phyloP scores from a whole-genome alignment of 225 moss, liverwort and hornwort species.

The Marchantia paleacea region DNA sequence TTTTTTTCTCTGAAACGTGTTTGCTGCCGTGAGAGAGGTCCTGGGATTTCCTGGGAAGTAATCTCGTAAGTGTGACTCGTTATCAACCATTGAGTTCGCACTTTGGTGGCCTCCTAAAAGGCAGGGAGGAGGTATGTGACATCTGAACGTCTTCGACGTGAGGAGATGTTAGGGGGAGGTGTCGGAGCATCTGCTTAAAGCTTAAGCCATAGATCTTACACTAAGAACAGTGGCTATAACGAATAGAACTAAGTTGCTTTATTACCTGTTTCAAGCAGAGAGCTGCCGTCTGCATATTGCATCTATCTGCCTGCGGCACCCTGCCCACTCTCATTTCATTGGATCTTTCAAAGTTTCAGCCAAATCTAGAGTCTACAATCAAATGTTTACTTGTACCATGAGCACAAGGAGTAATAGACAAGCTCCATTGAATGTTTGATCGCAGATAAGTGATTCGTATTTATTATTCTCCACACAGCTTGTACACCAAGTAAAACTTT shows the following conservation, averaged over 20 bases:
- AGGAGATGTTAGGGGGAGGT: background rate
- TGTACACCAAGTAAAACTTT: no score
- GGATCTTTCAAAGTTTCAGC: no score
- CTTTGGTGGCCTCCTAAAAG: background rate
- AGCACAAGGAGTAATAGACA: no score
- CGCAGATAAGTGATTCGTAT: no score
- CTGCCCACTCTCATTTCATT: no score
- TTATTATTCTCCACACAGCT: no score
- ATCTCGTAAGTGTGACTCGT: conserved; percentile 7
- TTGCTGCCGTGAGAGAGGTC: conserved; percentile 15
- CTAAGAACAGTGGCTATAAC: conserved; percentile 4
- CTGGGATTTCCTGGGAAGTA: conserved; percentile 2
- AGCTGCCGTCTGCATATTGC: no score
- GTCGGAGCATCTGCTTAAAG: background rate
- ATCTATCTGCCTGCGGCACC: no score
- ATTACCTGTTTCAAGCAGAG: background rate
- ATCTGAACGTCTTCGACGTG: background rate
- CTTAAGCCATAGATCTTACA: background rate
- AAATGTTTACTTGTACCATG: no score
- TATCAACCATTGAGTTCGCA: background rate
- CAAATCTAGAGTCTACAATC: no score
- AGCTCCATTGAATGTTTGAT: no score
- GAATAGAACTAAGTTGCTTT: background rate
- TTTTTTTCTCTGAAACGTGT: background rate
- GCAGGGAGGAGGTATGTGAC: background rate